These are phyloP conservation scores for Pythium aquatile DNA, from an alignment of 352 stramenopile species.

Conservation along the genomic window DNA sequence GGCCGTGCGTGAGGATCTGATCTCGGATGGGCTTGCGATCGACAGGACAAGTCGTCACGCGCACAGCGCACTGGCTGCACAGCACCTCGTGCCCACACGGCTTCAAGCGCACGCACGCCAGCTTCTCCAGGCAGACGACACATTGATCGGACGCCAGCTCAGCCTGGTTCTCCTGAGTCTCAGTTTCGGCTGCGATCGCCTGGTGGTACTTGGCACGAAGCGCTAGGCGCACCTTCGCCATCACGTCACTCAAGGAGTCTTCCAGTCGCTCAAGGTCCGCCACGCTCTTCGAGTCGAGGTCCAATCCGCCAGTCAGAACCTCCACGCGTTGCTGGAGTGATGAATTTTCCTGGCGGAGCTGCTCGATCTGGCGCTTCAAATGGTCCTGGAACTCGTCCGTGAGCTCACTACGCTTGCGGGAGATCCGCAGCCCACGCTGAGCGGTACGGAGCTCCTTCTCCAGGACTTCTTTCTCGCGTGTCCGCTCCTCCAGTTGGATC, in stretches of 20 bases:
- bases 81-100: constrained; percentile 66
- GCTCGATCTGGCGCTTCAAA: constrained; percentile 15
- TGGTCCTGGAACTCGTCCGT: constrained; percentile 23
- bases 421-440: constrained; percentile 18
- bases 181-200: background rate
- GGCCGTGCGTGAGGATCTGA: constrained; percentile 66
- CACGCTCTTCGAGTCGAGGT: constrained; percentile 21
- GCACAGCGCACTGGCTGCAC: constrained; percentile 50
- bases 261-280: constrained; percentile 24
- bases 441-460: constrained; percentile 17
- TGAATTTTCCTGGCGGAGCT: constrained; percentile 14
- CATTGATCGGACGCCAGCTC: constrained; percentile 24
- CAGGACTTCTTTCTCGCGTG: constrained; percentile 19
- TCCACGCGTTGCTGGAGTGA: constrained; percentile 19
- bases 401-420: constrained; percentile 12
- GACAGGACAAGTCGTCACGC: constrained; percentile 52
- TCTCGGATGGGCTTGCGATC: constrained; percentile 57
- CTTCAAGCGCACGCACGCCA: constrained; percentile 45
- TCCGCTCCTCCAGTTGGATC: constrained; percentile 21
- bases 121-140: constrained; percentile 54
- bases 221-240: constrained; percentile 6
- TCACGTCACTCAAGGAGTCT: constrained; percentile 9
- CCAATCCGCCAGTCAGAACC: constrained; percentile 16
- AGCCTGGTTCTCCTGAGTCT: background rate
- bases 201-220: constrained; percentile 25